Percentiles rank a stretch among this genome's conserved stretches.
Evolutionary conservation across 2,329 filamentous ascomycete species (phyloP).

Genomic region (Trichocomaceae sp.): DNA sequence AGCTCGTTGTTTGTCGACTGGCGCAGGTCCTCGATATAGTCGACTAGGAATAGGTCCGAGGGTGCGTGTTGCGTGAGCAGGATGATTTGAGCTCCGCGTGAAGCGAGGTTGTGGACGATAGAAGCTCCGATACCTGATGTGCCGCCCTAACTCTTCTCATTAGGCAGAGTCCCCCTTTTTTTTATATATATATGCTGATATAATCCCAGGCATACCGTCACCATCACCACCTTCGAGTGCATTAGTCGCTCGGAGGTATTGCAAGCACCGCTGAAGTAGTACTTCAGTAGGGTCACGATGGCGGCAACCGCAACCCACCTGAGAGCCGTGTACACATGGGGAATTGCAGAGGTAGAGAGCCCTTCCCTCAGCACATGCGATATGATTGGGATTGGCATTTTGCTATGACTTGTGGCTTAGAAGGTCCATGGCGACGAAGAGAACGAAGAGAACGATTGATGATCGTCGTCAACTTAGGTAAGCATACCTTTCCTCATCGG

Average conservation of each 20-base stretch:
- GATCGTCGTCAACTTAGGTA: too few species aligned
- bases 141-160: constrained; percentile 55
- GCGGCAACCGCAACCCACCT: constrained; percentile 48
- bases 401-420: constrained; percentile 13
- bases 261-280: constrained; percentile 66
- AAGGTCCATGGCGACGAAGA: background rate
- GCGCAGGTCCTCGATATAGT: constrained; percentile 86
- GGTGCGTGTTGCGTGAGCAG: constrained; percentile 78
- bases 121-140: constrained; percentile 86
- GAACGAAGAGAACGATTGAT: background rate
- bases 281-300: constrained; percentile 57
- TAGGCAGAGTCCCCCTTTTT: background rate
- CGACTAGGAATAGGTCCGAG: constrained; percentile 79
- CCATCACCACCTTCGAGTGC: constrained; percentile 88
- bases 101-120: constrained; percentile 66
- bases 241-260: constrained; percentile 75
- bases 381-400: constrained; percentile 58
- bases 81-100: constrained; percentile 80
- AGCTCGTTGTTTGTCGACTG: constrained; percentile 70
- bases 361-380: constrained; percentile 50
- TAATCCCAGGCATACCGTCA: constrained; percentile 57
- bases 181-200: background rate
- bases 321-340: constrained; percentile 48
- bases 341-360: constrained; percentile 45
- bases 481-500: background rate